These are phyloP conservation scores for Starmerella vitae DNA, from an alignment of 805 yeast genomes.

Conservation along the genomic window DNA sequence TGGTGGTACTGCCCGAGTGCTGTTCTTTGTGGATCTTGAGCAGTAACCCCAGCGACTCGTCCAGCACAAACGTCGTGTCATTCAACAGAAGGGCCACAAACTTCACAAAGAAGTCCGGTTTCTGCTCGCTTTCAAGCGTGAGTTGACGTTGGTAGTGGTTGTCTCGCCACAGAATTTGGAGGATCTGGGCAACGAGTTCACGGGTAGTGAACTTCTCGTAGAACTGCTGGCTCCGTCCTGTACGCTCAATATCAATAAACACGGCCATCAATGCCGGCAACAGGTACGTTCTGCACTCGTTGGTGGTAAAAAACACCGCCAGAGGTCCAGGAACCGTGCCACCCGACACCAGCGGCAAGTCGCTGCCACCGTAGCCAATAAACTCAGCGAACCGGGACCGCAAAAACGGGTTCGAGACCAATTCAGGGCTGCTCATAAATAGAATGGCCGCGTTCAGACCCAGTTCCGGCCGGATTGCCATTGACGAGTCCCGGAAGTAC, in stretches of 20 bases:
- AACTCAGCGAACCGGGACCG: constrained; percentile 74
- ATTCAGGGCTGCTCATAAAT: constrained; percentile 48
- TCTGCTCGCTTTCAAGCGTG: constrained; percentile 47
- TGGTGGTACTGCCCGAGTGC: constrained; percentile 31
- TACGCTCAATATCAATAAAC: constrained; percentile 88
- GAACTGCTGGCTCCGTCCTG: constrained; percentile 89
- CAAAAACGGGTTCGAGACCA: constrained; percentile 84
- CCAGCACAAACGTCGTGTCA: constrained; percentile 81
- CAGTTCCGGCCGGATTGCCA: constrained; percentile 27
- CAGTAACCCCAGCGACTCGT: constrained; percentile 75
- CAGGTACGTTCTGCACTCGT: constrained; percentile 48
- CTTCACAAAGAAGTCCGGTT: constrained; percentile 75
- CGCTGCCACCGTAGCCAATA: constrained; percentile 52
- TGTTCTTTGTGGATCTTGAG: constrained; percentile 63
- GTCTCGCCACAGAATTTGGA: constrained; percentile 73
- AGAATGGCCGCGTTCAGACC: constrained; percentile 57
- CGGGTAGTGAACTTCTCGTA: constrained; percentile 91
- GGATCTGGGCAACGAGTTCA: constrained; percentile 67
- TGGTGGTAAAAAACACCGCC: constrained; percentile 51
- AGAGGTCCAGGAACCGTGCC: constrained; percentile 45
- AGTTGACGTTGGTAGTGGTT: constrained; percentile 57
- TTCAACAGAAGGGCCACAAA: constrained; percentile 84
- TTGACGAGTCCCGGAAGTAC: constrained; percentile 9
- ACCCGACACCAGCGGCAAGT: constrained; percentile 33
- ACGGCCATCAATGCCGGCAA: constrained; percentile 76